These are phyloP conservation scores for Camellia granthamiana DNA, from an alignment of 148 eudicot species.

Conservation along the genomic window DNA sequence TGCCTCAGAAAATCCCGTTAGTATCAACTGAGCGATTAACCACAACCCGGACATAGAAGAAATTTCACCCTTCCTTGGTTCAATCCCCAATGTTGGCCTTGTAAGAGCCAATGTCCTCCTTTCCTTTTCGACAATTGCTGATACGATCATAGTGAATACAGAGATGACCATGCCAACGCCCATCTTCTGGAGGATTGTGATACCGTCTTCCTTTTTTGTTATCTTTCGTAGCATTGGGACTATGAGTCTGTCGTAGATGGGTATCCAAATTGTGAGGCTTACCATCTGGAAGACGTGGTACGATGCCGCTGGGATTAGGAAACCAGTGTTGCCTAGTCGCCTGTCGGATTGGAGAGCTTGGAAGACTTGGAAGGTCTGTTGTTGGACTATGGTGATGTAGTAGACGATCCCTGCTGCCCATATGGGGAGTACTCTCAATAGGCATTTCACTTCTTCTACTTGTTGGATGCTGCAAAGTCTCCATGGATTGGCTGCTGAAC, in stretches of 20 bases:
- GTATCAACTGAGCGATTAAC: constrained; percentile 34
- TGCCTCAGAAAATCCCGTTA: constrained; percentile 43
- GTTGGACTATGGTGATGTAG: constrained; percentile 6
- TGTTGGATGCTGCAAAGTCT: constrained; percentile 44
- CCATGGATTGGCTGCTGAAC: constrained; percentile 41
- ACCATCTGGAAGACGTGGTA: constrained; percentile 39
- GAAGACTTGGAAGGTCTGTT: constrained; percentile 37
- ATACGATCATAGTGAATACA: constrained; percentile 13
- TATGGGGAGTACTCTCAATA: constrained; percentile 42
- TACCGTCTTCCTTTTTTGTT: constrained; percentile 33
- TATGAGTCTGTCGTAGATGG: constrained; percentile 43
- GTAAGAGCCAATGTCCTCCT: constrained; percentile 25
- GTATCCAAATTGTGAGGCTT: constrained; percentile 44
- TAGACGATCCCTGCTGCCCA: constrained; percentile 41
- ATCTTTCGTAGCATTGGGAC: constrained; percentile 32
- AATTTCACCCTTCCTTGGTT: constrained; percentile 22
- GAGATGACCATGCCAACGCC: constrained; percentile 33
- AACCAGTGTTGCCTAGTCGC: constrained; percentile 21
- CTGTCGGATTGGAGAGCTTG: constrained; percentile 52
- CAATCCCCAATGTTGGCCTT: constrained; percentile 11
- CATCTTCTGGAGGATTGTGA: constrained; percentile 43
- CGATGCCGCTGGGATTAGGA: constrained; percentile 50
- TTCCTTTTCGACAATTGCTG: constrained; percentile 22
- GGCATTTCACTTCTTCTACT: constrained; percentile 50
- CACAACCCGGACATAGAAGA: constrained; percentile 40